Base-by-base conservation (phyloP, 2,329 filamentous ascomycete species). In the Stagonosporopsis tanaceti region DNA sequence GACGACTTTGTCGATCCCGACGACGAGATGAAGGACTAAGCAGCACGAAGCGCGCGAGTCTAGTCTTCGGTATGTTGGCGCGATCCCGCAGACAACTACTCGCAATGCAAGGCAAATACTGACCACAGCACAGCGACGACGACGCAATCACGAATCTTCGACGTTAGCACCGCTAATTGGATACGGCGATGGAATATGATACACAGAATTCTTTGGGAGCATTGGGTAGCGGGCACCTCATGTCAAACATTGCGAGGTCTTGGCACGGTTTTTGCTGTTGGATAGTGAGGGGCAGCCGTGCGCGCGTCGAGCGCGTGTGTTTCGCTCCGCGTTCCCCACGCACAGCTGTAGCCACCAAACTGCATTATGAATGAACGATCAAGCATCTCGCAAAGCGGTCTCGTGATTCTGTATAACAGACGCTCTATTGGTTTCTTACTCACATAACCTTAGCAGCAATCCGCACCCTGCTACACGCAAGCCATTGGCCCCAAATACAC, bases 11-110 rank as follows among this genome's bases (percentile, higher is more conserved):
- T 88, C 72, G 86, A 86, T 47, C 76, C 84, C 37, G 84, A 85
- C 60, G 89, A 91, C 63, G 86, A 88, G 79, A 92, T 92, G 89
- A 84, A 89, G 70, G 86, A 89, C 47, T 79, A 76, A 60, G 53
- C 30, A 24, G 30, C 34, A 41, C 32, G 17, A 41, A 11, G 12
- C n/a, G 9, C 15, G 54, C 50, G 48, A 55, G 62, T 54, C 58
- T 51, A 45, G 48, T 58, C 62, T 61, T 57, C 53, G 60, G 69
- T 73, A 70, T 14, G 68, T 60, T 38, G 37, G 50, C 42, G 35
- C 27, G 2, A 28, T 15, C 14, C 44, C 6, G 7, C n/a, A 34
- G 34, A 11, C 28, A 22, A 35, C 27, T 8, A 5, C 20, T 2
- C 4, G 8, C 7, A 11, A 30, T n/a, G 27, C 34, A 50, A 24